Conservation (phyloP, 345 rosid genomes). For the Anacardium occidentale region DNA sequence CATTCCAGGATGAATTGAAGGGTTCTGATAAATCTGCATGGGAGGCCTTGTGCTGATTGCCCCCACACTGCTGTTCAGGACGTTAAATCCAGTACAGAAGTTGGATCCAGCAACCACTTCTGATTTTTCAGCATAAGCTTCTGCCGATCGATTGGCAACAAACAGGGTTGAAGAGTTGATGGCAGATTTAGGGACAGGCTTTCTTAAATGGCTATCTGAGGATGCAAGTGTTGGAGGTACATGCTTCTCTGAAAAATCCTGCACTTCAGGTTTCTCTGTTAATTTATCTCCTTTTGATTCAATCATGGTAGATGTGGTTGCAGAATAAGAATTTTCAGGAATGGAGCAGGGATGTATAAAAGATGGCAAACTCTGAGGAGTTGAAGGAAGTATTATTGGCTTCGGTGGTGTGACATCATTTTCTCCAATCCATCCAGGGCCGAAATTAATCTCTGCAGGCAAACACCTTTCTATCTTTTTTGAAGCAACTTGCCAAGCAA, state of each 20-base stretch:
- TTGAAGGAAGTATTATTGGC: constrained; percentile 21
- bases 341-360: constrained; percentile 19
- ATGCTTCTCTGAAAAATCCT: constrained; percentile 24
- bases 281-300: constrained; percentile 26
- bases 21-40: constrained; percentile 16
- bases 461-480: constrained; percentile 52
- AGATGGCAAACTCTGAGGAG: constrained; percentile 21
- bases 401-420: constrained; percentile 45
- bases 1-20: constrained; percentile 26
- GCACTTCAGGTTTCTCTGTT: constrained; percentile 23
- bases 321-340: constrained; percentile 28
- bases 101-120: constrained; percentile 25
- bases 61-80: constrained; percentile 21
- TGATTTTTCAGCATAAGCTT: constrained; percentile 25
- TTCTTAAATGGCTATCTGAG: constrained; percentile 18
- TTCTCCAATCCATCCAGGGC: constrained; percentile 91
- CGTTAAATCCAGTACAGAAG: constrained; percentile 14
- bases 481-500: constrained; percentile 65
- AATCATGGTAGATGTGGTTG: constrained; percentile 2
- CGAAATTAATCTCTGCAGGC: constrained; percentile 58
- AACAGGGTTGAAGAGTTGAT: constrained; percentile 18
- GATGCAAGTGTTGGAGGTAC: constrained; percentile 17
- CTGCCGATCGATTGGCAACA: constrained; percentile 25
- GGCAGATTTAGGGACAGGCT: constrained; percentile 19
- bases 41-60: constrained; percentile 30